These are phyloP conservation scores for Erodium moschatum DNA, from an alignment of 441 rosid genomes.

Conservation along the genomic window DNA sequence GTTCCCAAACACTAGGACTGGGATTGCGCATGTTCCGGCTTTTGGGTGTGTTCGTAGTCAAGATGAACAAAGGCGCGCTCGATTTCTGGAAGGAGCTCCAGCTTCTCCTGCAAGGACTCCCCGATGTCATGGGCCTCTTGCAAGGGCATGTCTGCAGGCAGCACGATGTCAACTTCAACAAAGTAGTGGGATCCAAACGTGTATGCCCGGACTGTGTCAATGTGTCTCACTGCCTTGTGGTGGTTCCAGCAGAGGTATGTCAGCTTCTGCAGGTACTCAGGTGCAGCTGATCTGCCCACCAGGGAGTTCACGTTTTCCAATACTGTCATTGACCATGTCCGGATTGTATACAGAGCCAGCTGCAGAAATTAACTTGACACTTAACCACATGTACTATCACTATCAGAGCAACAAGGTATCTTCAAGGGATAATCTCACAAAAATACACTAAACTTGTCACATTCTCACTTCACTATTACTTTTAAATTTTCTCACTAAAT, in stretches of 20 bases:
- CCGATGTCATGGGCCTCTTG: conserved; percentile 57
- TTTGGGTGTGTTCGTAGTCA: conserved; percentile 42
- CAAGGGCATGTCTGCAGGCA: conserved; percentile 51
- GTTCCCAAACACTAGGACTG: background rate
- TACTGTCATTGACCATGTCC: conserved; percentile 53
- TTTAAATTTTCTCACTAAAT: no score
- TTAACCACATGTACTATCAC: background rate
- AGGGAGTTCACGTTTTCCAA: conserved; percentile 56
- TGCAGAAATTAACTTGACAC: conserved; percentile 23
- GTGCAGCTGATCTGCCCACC: conserved; percentile 59
- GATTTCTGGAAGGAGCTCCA: conserved; percentile 54
- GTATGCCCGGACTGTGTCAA: conserved; percentile 59
- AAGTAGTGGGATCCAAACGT: conserved; percentile 60
- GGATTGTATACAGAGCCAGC: conserved; percentile 60
- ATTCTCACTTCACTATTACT: no score
- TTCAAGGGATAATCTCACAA: no score
- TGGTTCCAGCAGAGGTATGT: conserved; percentile 67
- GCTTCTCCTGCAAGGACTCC: conserved; percentile 62
- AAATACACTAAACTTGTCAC: no score
- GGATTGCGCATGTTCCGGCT: conserved; percentile 34
- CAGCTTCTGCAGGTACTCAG: conserved; percentile 49
- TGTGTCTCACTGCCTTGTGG: conserved; percentile 47
- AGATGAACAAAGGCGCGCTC: conserved; percentile 68
- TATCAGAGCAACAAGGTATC: no score
- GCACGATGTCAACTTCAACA: conserved; percentile 55